A percentile compares a stretch with the other conserved stretches of the same genome.
phyloP scores from a whole-genome alignment of 345 rosid species.

The Gossypium mustelinum region DNA sequence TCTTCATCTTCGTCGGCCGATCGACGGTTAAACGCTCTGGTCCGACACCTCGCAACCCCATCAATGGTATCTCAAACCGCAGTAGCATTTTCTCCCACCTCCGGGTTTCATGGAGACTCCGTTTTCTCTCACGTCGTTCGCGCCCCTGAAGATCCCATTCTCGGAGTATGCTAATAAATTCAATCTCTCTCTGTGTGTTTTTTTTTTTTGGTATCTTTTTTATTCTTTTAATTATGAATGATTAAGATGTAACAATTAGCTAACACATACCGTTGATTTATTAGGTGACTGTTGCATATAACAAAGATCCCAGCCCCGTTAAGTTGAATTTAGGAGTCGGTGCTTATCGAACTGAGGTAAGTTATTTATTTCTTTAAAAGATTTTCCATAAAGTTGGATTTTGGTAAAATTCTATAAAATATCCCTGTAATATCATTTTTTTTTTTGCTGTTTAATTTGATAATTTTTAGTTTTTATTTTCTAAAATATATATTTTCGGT shows the following conservation, averaged over 20 bases:
- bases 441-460: too few relatives aligned
- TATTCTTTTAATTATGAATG: neutral
- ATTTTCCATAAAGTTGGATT: too few relatives aligned
- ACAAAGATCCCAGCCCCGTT: slow-evolving; percentile 85
- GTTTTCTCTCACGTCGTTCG: slow-evolving; percentile 71
- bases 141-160: slow-evolving; percentile 90
- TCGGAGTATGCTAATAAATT: slow-evolving; percentile 46
- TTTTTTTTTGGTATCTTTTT: neutral
- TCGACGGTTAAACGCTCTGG: slow-evolving; percentile 46
- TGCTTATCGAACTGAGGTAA: slow-evolving; percentile 91
- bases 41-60: slow-evolving; percentile 37
- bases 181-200: neutral
- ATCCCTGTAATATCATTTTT: too few relatives aligned
- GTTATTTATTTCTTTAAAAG: neutral
- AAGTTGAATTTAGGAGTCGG: slow-evolving; percentile 96
- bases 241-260: neutral
- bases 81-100: slow-evolving; percentile 40
- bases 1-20: slow-evolving; percentile 33
- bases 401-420: too few relatives aligned
- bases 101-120: slow-evolving; percentile 41
- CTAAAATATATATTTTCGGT: neutral
- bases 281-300: slow-evolving; percentile 89
- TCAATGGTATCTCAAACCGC: slow-evolving; percentile 18
- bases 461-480: neutral
- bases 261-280: neutral